Evolutionary conservation across 1,139 yeast genomes (phyloP), one percentile per base, ranked within the genome.

Genomic region (Yamadazyma mexicana): DNA sequence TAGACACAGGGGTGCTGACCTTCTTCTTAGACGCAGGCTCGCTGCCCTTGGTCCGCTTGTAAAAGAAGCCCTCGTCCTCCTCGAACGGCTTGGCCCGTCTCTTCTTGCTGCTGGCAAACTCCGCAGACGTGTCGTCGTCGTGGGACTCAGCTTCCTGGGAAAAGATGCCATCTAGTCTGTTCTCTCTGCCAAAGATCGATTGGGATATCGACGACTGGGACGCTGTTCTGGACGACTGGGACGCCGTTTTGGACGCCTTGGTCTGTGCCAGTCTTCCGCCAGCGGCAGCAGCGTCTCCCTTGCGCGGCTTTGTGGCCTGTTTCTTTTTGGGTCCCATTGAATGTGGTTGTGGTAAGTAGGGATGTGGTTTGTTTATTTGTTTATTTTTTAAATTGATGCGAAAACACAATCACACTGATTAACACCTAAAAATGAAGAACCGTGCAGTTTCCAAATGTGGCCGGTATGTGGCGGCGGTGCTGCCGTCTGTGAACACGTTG

Each of bases 51-150:
- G 62, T 38, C 41, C 76, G 47, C 40, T 69, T 69, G 49, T 69
- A 72, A 15, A 66, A 56, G 51, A 72, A 71, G 17, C 75, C 77
- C 34, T 69, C 77, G 43, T 72, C 77, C 39, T 71, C 76, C 44
- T 71, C 75, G 40, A 66, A 63, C 34, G 27, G 27, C 12, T 32
- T 31, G 23, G 34, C 15, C 16, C 24, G 5, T 12, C 14, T 33
- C 20, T 35, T 22, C 25, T 33, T 33, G 18, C 27, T 16, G 16
- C 29, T 26, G 16, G 29, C 16, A 9, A 26, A 26, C n/a, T 26
- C 16, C 15, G 29, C 7, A 17, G 27, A 12, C 18, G 28, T 20
- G 12, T 29, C 20, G 8, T 18, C 11, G 25, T 11, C 16, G 26
- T 20, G 22, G 4, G 22, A 5, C 10, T 22, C 28, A 33, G 37